Percentiles rank a stretch among this genome's conserved stretches.
These are phyloP conservation scores for Cochlearia excelsa DNA, from an alignment of 345 rosid species.

Conservation along the genomic window DNA sequence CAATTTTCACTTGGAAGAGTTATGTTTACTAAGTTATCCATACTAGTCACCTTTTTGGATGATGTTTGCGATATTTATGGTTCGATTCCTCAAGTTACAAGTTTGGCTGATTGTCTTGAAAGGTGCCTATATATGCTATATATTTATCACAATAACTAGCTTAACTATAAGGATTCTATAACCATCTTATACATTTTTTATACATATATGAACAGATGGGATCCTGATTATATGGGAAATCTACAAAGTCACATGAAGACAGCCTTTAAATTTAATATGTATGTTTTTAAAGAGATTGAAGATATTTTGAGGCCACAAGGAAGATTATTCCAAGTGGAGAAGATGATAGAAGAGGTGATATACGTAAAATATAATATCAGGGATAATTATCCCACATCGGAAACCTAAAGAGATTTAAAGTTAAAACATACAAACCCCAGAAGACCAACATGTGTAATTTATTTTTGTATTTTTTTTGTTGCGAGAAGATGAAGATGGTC, in stretches of 20 bases:
- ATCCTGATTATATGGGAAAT: too few species aligned
- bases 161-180: too few species aligned
- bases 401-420: too few species aligned
- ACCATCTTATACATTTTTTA: too few species aligned
- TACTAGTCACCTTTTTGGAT: background rate
- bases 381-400: background rate
- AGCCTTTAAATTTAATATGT: background rate
- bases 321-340: background rate
- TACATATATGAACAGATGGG: too few species aligned
- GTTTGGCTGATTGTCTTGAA: slow-evolving; percentile 1
- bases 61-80: slow-evolving; percentile 22
- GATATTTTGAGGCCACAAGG: background rate
- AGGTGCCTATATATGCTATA: background rate
- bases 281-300: background rate
- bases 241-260: too few species aligned
- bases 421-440: too few species aligned
- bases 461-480: too few species aligned
- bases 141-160: too few species aligned
- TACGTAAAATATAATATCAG: too few species aligned
- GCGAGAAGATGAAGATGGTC: slow-evolving; percentile 12
- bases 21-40: background rate
- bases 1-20: background rate
- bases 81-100: slow-evolving; percentile 8
- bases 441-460: too few species aligned
- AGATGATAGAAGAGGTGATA: slow-evolving; percentile 27